phyloP scores from a whole-genome alignment of 345 rosid genomes.

The Cochlearia excelsa region DNA sequence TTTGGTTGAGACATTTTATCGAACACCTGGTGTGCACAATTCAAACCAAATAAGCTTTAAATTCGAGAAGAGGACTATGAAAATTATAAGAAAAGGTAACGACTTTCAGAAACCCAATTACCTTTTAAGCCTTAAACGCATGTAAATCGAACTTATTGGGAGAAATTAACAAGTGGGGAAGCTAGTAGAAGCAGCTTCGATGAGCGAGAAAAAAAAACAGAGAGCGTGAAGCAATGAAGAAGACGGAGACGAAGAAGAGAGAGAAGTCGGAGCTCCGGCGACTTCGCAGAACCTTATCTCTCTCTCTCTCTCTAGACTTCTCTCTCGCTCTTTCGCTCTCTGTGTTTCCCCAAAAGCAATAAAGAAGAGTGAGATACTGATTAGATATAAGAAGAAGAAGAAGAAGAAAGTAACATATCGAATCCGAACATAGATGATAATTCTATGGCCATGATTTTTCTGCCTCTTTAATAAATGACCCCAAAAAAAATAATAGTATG shows the following conservation, averaged over 20 bases:
- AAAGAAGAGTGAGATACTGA: conserved; percentile 24
- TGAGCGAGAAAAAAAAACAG: conserved; percentile 36
- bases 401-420: not conserved
- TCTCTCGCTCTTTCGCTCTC: conserved; percentile 17
- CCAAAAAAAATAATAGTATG: not conserved
- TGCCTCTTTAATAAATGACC: not conserved
- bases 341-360: conserved; percentile 27
- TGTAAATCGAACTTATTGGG: conserved; percentile 48
- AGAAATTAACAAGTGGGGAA: conserved; percentile 44
- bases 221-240: conserved; percentile 27
- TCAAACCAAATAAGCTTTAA: conserved; percentile 37
- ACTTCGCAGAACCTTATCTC: not conserved
- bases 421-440: not conserved
- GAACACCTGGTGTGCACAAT: conserved; percentile 26
- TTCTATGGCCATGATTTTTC: not conserved
- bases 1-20: conserved; percentile 44
- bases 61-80: conserved; percentile 10
- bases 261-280: conserved; percentile 60
- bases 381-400: conserved; percentile 22
- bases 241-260: conserved; percentile 27
- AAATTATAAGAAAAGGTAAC: not conserved
- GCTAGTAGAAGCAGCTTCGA: conserved; percentile 35
- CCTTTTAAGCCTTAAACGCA: conserved; percentile 78
- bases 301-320: not conserved
- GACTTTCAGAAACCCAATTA: conserved; percentile 20